Percentiles rank a stretch among this genome's conserved stretches.
These are phyloP conservation scores for Talaromyces pinophilus DNA, from an alignment of 2,329 filamentous ascomycete genomes.

Conservation along the genomic window DNA sequence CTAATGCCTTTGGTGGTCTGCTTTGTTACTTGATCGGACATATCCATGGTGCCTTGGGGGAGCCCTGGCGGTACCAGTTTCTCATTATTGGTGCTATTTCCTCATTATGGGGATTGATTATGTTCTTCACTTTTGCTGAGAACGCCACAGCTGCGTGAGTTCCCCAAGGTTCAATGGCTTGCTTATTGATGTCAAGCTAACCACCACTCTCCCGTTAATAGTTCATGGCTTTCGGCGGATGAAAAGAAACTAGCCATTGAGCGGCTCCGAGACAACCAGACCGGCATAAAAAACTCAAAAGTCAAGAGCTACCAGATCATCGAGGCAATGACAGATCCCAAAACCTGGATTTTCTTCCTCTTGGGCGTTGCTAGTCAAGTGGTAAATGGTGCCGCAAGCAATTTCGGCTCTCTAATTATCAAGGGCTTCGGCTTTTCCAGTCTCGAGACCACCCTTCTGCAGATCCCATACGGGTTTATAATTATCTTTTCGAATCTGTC, in stretches of 20 bases:
- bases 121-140: background rate
- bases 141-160: background rate
- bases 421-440: background rate
- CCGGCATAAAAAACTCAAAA: background rate
- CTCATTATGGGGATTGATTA: background rate
- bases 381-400: constrained; percentile 8
- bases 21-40: constrained; percentile 6
- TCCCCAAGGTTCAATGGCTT: background rate
- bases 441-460: background rate
- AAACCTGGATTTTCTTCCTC: constrained; percentile 6
- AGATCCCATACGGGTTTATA: background rate
- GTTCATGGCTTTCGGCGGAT: background rate
- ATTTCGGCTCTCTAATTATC: background rate
- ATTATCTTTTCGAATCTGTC: constrained; percentile 3
- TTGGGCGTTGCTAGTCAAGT: constrained; percentile 5
- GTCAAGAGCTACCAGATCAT: background rate
- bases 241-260: background rate
- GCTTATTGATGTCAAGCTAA: background rate
- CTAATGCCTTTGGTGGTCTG: constrained; percentile 6
- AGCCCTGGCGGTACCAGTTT: constrained; percentile 1
- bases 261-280: background rate
- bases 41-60: background rate
- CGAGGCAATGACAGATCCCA: background rate
- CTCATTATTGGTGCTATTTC: background rate
- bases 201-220: background rate